Base-by-base conservation (phyloP, 2,329 filamentous ascomycete genomes). In the Beauveria sp. region DNA sequence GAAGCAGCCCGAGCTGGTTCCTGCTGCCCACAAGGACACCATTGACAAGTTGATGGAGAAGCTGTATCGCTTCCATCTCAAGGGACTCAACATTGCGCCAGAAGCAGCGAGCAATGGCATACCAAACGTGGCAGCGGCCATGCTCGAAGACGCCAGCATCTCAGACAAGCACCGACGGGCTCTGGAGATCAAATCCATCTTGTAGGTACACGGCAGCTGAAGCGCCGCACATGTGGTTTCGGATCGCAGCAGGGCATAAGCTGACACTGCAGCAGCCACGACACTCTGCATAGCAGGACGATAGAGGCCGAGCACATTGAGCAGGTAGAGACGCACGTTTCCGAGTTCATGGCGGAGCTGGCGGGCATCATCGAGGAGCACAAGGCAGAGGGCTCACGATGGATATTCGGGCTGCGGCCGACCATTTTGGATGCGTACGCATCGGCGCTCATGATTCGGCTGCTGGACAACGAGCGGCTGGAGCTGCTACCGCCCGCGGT, bases 391-490 rank as follows among this genome's bases (percentile, higher is more conserved):
- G 64, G 58, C 14, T 64, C 62, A 28, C 58, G 56, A 8, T 72
- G 69, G 68, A 67, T 72, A 28, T 70, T 72, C 47, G 70, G 68
- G 12, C 63, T 63, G 9, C 62, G 63, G 38, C 70, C 70, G 9
- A 71, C 70, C 1, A 69, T 72, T n/a, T 49, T 70, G 28, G 70
- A 72, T 47, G 70, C 68, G 18, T 67, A 71, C 49, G 67, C 66
- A 14, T 62, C 66, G 38, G 63, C 64, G 1, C 53, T 71, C 28
- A 54, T 65, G 5, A 64, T 65, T 9, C 63, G 68, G 24, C 54
- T 71, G 54, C 64, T 68, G 58, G 70, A 72, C 14, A 62, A 65
- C 45, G 61, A 67, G 9, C 65, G 70, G 6, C 28, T 57, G 22
- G 68, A 71, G 22, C 47, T 72, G 26, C 26, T 72, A 12, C 63